Evolutionary conservation across 2,329 filamentous ascomycete genomes (phyloP).

Genomic region (Talaromyces sp.): DNA sequence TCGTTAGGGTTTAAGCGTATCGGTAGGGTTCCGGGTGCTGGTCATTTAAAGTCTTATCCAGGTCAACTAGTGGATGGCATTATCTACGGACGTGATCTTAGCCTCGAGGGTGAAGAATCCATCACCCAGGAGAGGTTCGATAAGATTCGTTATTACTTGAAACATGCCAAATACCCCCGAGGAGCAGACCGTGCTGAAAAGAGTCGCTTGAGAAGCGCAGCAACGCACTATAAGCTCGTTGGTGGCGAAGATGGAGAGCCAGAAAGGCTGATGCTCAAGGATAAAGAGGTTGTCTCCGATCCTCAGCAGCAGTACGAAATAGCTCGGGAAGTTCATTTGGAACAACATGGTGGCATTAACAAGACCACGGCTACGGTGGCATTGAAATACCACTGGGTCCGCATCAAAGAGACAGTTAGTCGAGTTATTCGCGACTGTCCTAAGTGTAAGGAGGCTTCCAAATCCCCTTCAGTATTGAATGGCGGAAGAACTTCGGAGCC

Average conservation of each 20-base stretch:
- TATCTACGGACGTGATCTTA: slow-evolving; percentile 67
- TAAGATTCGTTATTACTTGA: slow-evolving; percentile 97
- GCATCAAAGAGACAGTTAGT: slow-evolving; percentile 96
- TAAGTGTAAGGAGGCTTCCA: slow-evolving; percentile 79
- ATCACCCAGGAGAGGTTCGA: slow-evolving; percentile 96
- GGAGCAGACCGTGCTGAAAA: slow-evolving; percentile 94
- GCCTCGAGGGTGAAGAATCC: slow-evolving; percentile 70
- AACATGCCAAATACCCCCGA: slow-evolving; percentile 87
- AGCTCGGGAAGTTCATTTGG: slow-evolving; percentile 69
- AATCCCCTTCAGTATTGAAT: slow-evolving; percentile 47
- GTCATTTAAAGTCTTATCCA: slow-evolving; percentile 66
- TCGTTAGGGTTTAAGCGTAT: slow-evolving; percentile 89
- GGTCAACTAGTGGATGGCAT: slow-evolving; percentile 70
- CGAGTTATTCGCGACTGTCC: slow-evolving; percentile 88
- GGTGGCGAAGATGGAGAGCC: slow-evolving; percentile 46
- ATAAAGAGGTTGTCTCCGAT: slow-evolving; percentile 94
- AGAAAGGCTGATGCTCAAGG: slow-evolving; percentile 91
- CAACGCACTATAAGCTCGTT: slow-evolving; percentile 87
- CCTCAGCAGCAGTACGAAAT: slow-evolving; percentile 88
- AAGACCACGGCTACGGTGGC: slow-evolving; percentile 94
- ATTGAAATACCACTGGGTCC: slow-evolving; percentile 93
- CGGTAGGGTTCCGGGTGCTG: slow-evolving; percentile 71
- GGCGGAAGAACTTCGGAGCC: slow-evolving; percentile 27
- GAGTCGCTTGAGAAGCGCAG: slow-evolving; percentile 85
- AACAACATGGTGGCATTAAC: slow-evolving; percentile 88